A percentile compares a stretch with the other conserved stretches of the same genome.
Conservation (phyloP, 495 filamentous ascomycete genomes). For the Penicillium maclennaniae region DNA sequence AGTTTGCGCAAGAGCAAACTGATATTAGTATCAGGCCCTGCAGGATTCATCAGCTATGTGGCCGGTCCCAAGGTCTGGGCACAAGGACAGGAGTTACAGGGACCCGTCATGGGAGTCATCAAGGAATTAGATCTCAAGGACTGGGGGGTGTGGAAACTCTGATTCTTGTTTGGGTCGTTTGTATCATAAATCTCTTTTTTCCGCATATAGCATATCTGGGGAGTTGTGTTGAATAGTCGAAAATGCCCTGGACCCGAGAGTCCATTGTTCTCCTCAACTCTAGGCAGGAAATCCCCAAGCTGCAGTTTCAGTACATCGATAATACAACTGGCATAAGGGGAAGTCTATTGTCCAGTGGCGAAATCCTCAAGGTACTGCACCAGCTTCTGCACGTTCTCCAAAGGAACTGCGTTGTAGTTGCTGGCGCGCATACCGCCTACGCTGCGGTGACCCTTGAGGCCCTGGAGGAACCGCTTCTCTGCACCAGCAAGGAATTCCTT, state of each 20-base stretch:
- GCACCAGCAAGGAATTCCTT: conserved; percentile 75
- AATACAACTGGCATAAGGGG: not conserved
- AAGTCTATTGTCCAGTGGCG: conserved; percentile 33
- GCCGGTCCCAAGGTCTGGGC: conserved; percentile 74
- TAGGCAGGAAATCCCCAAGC: conserved; percentile 12
- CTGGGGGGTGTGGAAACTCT: conserved; percentile 64
- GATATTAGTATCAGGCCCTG: conserved; percentile 80
- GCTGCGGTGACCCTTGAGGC: conserved; percentile 78
- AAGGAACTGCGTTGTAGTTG: conserved; percentile 60
- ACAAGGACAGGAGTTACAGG: conserved; percentile 68
- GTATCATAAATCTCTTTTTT: conserved; percentile 22
- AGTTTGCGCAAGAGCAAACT: conserved; percentile 46
- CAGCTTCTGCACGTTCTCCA: conserved; percentile 58
- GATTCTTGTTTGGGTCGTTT: conserved; percentile 20
- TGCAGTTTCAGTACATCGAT: conserved; percentile 7
- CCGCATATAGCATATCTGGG: conserved; percentile 18
- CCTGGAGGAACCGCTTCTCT: conserved; percentile 48
- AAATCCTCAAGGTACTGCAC: conserved; percentile 58
- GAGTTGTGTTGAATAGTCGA: conserved; percentile 30
- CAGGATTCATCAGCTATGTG: conserved; percentile 78
- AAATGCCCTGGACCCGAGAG: conserved; percentile 10
- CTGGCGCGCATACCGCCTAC: conserved; percentile 57
- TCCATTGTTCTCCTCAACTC: conserved; percentile 13
- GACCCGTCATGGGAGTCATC: conserved; percentile 54
- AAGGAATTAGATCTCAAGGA: conserved; percentile 48